Evolutionary conservation across 257 asterid species (phyloP), one percentile per base, ranked within the genome.

Genomic region (Penstemon newberryi): DNA sequence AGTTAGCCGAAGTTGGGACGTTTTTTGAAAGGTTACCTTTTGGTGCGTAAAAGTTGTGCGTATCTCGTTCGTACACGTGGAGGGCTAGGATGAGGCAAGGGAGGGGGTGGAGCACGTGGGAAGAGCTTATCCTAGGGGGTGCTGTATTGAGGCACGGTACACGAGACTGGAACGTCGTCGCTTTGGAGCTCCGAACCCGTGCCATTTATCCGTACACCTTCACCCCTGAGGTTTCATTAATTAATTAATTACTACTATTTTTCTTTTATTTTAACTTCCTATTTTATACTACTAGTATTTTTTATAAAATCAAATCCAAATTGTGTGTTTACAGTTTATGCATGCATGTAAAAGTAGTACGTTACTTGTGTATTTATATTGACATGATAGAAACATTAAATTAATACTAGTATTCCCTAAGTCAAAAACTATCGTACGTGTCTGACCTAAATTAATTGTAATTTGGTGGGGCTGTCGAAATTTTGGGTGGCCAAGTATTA

Each of bases 101-200:
- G 57, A 62, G 84, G 62, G 78, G 40, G 81, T 91, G 97, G 97
- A 95, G 92, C 68, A 87, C 97, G 47, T 87, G 96, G 96, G 97
- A 91, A 77, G 97, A 91, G 80, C 87, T 91, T 10, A 67, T 91
- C 65, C 74, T 89, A 4, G 96, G 93, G 7, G 88, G 95, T 49
- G 97, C 97, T 4, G 96, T 91, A 5, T 41, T 83, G 70, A 65
- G 81, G 78, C 76, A 74, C 75, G 95, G 95, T 12, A 72, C 74
- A 0, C 65, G 39, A 15, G 80, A 84, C 41, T 88, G 95, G 95
- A 77, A 85, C 86, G 87, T 74, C 89, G 92, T 88, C 83, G 90
- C 90, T 49, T 72, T 81, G 71, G 92, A 85, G 83, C 85, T 88
- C 13, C 85, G 77, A 37, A 43, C 87, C 41, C 85, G 95, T 62